These are phyloP conservation scores for Alternaria sp. DNA, from an alignment of 2,329 filamentous ascomycete genomes.

Conservation along the genomic window DNA sequence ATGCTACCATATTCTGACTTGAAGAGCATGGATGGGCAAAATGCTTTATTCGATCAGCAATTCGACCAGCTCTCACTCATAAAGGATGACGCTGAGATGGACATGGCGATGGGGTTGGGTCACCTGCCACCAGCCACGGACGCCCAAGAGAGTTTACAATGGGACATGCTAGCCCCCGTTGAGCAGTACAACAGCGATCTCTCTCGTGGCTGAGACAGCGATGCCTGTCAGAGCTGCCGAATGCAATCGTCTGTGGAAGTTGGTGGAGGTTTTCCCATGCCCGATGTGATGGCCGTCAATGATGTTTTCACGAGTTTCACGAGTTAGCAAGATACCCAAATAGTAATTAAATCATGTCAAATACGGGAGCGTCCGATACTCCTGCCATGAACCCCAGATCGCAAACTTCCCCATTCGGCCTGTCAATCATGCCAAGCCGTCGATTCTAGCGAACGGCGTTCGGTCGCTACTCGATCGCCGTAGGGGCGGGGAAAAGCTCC, in stretches of 20 bases:
- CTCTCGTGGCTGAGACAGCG: neutral
- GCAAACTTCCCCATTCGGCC: neutral
- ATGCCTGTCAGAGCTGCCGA: neutral
- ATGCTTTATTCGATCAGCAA: constrained; percentile 13
- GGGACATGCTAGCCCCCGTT: constrained; percentile 35
- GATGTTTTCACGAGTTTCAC: neutral
- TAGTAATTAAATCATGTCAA: neutral
- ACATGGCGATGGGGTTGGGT: constrained; percentile 29
- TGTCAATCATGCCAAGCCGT: neutral
- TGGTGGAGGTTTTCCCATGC: neutral
- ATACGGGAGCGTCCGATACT: neutral
- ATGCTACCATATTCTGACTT: constrained; percentile 1
- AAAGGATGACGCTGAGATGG: constrained; percentile 32
- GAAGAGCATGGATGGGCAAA: constrained; percentile 3
- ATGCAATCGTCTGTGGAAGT: neutral
- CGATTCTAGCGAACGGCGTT: constrained; percentile 4
- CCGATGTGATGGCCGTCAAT: neutral
- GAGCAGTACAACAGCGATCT: constrained; percentile 31
- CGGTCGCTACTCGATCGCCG: neutral
- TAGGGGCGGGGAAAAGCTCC: neutral
- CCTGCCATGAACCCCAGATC: neutral
- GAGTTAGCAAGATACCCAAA: neutral
- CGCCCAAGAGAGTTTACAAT: constrained; percentile 25
- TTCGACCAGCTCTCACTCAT: constrained; percentile 24
- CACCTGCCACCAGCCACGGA: constrained; percentile 28